phyloP scores from a whole-genome alignment of 192 early-diverging fungal genomes.

The Podochytrium sp. region DNA sequence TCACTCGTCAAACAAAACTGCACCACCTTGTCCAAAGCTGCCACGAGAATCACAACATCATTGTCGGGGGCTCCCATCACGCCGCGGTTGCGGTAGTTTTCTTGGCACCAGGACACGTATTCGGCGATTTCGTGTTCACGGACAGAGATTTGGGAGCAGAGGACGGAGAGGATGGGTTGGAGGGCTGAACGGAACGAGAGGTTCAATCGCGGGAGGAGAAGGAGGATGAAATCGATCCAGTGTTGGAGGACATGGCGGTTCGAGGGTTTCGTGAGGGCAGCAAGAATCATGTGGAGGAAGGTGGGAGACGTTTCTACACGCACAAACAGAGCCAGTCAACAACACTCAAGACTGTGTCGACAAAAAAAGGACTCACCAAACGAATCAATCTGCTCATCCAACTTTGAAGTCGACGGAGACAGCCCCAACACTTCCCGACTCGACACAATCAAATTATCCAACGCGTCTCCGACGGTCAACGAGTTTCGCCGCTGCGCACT shows the following conservation, averaged over 20 bases:
- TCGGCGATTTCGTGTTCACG: background rate
- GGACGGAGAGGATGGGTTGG: constrained; percentile 59
- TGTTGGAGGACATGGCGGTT: constrained; percentile 75
- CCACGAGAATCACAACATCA: constrained; percentile 55
- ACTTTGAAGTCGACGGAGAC: constrained; percentile 6
- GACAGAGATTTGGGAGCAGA: constrained; percentile 64
- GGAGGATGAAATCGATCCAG: constrained; percentile 77
- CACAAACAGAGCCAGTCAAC: background rate
- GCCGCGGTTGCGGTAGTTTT: background rate
- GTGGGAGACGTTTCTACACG: constrained; percentile 46
- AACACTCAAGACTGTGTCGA: background rate
- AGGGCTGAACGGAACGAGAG: constrained; percentile 65
- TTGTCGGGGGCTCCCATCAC: constrained; percentile 42
- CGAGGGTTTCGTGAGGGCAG: constrained; percentile 57
- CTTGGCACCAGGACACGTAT: constrained; percentile 3
- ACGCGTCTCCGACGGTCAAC: constrained; percentile 14
- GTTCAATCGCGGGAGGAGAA: constrained; percentile 63
- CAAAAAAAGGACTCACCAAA: background rate
- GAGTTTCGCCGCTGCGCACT: background rate
- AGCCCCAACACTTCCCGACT: constrained; percentile 21
- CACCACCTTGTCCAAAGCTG: constrained; percentile 62
- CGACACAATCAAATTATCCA: constrained; percentile 24
- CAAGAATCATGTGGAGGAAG: constrained; percentile 61
- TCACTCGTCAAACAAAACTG: constrained; percentile 54
- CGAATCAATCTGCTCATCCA: constrained; percentile 11